Evolutionary conservation across 169 alveolate genomes (phyloP), one percentile per base, ranked within the genome.

Genomic region (Eimeria praecox): DNA sequence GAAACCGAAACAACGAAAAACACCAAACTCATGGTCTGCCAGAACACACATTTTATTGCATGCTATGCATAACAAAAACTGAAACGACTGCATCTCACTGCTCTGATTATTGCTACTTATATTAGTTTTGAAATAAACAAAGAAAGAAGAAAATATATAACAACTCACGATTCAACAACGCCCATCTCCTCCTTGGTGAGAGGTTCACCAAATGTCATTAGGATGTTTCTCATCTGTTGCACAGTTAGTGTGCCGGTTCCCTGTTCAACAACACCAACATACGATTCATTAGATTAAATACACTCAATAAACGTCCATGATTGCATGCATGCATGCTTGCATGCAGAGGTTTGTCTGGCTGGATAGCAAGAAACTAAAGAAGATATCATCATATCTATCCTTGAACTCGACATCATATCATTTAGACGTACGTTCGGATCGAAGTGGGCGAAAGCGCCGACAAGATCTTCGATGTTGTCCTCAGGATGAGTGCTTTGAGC

Each of bases 161-260:
- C 69, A 59, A 75, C 96, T 66, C 56, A 95, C 96, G 93, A 87
- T 42, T 95, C 96, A 24, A 96, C 97, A 54, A 94, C 96, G 40
- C 66, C 69, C 73, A 97, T 96, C 64, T 97, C 98, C 83, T 95
- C 75, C 69, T 80, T 95, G 77, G 97, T 97, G 44, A 97, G 95
- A 38, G 97, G 97, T 87, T 97, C 98, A 27, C 98, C 98, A 96
- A 95, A 96, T 10, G 98, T 97, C 80, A 94, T 94, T 49, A 97
- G 90, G 66, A 97, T 97, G 89, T 97, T 95, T 46, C 83, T 94
- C 97, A 97, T 96, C 75, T 97, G 98, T n/a, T 90, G 77, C 59
- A 94, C 94, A 46, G 95, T 78, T 88, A 97, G 89, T 46, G 64
- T 92, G 54, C 98, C 98, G 38, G 83, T 52, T n/a, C 92, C 38